A percentile compares a stretch with the other conserved stretches of the same genome.
Conservation (phyloP, 2,329 filamentous ascomycete genomes). For the Cladosporium sp. region DNA sequence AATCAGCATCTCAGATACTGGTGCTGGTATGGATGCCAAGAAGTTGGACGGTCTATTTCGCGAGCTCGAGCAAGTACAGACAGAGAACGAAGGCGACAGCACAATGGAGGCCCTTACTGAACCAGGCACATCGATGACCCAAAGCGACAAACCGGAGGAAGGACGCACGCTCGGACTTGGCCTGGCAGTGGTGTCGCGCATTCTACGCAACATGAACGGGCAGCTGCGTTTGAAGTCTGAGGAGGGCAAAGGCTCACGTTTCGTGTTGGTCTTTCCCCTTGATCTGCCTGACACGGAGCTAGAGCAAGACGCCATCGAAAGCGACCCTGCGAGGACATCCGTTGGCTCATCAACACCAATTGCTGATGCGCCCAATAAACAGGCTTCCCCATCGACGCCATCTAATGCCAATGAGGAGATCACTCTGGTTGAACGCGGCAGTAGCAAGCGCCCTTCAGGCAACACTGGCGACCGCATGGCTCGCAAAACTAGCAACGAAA, state of each 20-base stretch:
- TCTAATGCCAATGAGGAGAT: constrained; percentile 52
- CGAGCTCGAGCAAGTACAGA: constrained; percentile 66
- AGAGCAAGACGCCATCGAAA: constrained; percentile 25
- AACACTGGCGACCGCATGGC: background rate
- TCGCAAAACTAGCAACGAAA: constrained; percentile 44
- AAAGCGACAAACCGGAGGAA: constrained; percentile 35
- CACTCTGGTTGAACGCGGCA: constrained; percentile 58
- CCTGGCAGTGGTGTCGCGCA: constrained; percentile 82
- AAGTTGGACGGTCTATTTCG: constrained; percentile 62
- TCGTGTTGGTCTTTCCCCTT: constrained; percentile 78
- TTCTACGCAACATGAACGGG: constrained; percentile 86
- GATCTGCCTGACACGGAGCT: constrained; percentile 53
- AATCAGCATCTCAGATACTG: constrained; percentile 74
- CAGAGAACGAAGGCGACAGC: constrained; percentile 50
- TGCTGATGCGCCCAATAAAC: constrained; percentile 6
- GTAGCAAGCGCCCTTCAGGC: constrained; percentile 19
- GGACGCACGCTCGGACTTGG: constrained; percentile 70
- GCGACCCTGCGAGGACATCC: constrained; percentile 20
- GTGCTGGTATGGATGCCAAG: constrained; percentile 60
- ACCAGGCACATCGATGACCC: constrained; percentile 31
- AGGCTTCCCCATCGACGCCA: background rate
- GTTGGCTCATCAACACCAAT: constrained; percentile 31
- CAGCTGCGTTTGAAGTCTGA: constrained; percentile 83
- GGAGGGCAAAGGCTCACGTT: constrained; percentile 76
- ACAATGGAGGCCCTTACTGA: constrained; percentile 39